Evolutionary conservation across 441 rosid species (phyloP), one percentile per base, ranked within the genome.

Genomic region (Jatropha podagrica): DNA sequence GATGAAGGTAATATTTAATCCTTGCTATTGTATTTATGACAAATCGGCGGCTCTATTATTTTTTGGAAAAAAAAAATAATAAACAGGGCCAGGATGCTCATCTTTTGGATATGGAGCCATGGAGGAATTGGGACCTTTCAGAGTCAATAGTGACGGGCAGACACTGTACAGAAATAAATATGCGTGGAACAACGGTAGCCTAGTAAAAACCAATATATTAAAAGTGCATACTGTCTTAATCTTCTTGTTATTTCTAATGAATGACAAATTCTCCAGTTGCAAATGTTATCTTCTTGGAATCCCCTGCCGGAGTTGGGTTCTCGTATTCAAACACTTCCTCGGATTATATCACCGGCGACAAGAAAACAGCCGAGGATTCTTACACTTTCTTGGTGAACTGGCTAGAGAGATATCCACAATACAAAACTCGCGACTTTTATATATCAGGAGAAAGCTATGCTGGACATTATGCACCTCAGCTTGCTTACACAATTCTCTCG

Each of bases 371-470:
- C 1, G 7, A 73, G 6, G 84, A 85, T 68, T 37, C 81, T n/a
- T 77, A 79, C 18, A 55, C 59, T 27, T 83, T 79, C 64, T 71
- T 83, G 13, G 56, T 83, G 0, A 85, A 83, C 72, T 85, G 83
- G 86, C 76, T 81, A 7, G 84, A 83, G 73, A 83, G 88, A 64
- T 85, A 81, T 63, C 83, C 88, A 2, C 73, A 85, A 65, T 85
- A 83, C 63, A 85, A 85, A 46, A 68, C 46, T 13, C 51, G 78
- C 4, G 85, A 85, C 69, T 82, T 83, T 20, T 85, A 40, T 60
- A 83, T 85, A 44, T 3, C 82, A 0, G 82, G 86, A 20, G 86
- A 85, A 81, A 82, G 88, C 61, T 85, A 85, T 62, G 86, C 81
- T 3, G 83, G 88, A 1, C 86, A 85, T 63, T 85, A 79, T 18